phyloP scores from a whole-genome alignment of 371 early-diverging fungal species.

The Rhizopus microsporus region DNA sequence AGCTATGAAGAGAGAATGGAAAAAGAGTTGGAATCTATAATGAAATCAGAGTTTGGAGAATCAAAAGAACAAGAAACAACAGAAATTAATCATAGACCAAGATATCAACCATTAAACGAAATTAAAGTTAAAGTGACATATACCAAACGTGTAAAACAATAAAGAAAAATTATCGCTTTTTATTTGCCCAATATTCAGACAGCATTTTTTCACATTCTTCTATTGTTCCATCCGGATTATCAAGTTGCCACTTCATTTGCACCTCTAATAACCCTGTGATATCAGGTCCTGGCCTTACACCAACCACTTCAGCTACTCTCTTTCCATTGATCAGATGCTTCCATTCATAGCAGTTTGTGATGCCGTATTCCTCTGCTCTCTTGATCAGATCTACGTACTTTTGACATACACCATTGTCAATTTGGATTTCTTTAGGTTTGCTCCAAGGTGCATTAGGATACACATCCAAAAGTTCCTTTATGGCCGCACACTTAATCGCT shows the following conservation, averaged over 20 bases:
- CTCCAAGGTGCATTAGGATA: slow-evolving; percentile 17
- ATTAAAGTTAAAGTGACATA: slow-evolving; percentile 26
- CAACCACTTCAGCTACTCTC: slow-evolving; percentile 53
- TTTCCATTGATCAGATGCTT: slow-evolving; percentile 74
- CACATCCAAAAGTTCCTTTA: slow-evolving; percentile 47
- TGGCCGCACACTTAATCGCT: slow-evolving; percentile 61
- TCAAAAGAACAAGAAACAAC: background rate
- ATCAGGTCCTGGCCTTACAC: slow-evolving; percentile 66
- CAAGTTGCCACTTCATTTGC: slow-evolving; percentile 80
- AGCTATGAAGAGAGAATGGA: slow-evolving; percentile 27
- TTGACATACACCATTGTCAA: slow-evolving; percentile 14
- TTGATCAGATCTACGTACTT: slow-evolving; percentile 46
- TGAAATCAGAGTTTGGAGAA: slow-evolving; percentile 26
- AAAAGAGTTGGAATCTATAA: slow-evolving; percentile 16
- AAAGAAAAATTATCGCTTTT: slow-evolving; percentile 5
- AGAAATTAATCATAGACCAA: slow-evolving; percentile 7
- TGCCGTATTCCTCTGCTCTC: slow-evolving; percentile 36
- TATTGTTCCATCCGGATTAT: slow-evolving; percentile 59
- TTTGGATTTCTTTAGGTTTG: slow-evolving; percentile 16
- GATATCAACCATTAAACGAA: slow-evolving; percentile 25
- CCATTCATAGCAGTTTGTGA: slow-evolving; percentile 58
- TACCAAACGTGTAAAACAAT: slow-evolving; percentile 12
- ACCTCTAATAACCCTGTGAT: slow-evolving; percentile 54
- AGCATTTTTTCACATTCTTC: slow-evolving; percentile 59
- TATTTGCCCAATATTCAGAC: slow-evolving; percentile 33